Conservation (phyloP, 805 yeast genomes). For the Myxozyma kluyveri region DNA sequence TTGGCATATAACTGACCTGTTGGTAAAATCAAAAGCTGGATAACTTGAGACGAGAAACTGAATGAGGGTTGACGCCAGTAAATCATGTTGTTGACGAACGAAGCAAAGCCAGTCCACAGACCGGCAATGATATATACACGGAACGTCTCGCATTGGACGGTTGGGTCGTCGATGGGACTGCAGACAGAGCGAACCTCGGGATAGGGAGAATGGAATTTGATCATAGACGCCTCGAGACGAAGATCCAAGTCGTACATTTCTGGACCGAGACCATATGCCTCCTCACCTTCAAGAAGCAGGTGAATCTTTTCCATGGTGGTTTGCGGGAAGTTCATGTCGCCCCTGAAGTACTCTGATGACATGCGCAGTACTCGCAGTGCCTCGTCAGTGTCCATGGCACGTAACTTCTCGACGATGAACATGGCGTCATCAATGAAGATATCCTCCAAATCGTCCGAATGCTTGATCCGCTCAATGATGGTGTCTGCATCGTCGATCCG, state of each 20-base stretch:
- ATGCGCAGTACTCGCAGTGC: constrained; percentile 41
- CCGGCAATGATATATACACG: constrained; percentile 53
- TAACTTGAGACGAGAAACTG: constrained; percentile 49
- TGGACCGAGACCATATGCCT: constrained; percentile 10
- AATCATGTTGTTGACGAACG: constrained; percentile 57
- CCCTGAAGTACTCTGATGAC: constrained; percentile 41
- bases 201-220: constrained; percentile 49
- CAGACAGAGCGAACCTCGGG: constrained; percentile 50
- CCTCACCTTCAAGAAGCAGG: constrained; percentile 13
- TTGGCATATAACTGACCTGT: constrained; percentile 48
- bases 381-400: constrained; percentile 30
- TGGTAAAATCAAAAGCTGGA: constrained; percentile 60
- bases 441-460: background rate
- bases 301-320: constrained; percentile 39
- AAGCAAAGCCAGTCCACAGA: constrained; percentile 54
- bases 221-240: constrained; percentile 46
- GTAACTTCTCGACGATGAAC: constrained; percentile 12
- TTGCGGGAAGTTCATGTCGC: constrained; percentile 47
- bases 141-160: constrained; percentile 48
- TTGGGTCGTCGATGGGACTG: constrained; percentile 44
- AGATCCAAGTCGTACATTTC: constrained; percentile 35
- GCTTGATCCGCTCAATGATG: background rate
- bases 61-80: constrained; percentile 55
- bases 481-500: background rate
- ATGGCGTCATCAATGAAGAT: constrained; percentile 12